A percentile compares a stretch with the other conserved stretches of the same genome.
These are phyloP conservation scores for Grifola frondosa DNA, from an alignment of 1,284 basidiomycete species.

Conservation along the genomic window DNA sequence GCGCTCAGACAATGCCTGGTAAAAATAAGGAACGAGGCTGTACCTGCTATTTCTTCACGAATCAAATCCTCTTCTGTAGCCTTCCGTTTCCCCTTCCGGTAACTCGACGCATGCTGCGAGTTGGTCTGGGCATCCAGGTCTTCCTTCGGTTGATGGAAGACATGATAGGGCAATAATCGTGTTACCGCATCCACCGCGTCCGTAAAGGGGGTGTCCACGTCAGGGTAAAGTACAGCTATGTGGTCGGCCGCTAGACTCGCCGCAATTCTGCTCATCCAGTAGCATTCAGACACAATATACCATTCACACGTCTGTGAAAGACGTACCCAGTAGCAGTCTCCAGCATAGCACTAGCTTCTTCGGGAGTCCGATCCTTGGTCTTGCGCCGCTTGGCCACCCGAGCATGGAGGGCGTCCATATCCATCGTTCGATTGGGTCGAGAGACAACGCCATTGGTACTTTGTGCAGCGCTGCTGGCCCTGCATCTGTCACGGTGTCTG, in stretches of 20 bases:
- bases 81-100: slow-evolving; percentile 57
- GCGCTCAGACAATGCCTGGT: not conserved
- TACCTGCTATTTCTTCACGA: slow-evolving; percentile 57
- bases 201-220: slow-evolving; percentile 64
- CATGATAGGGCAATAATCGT: slow-evolving; percentile 72
- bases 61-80: slow-evolving; percentile 43
- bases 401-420: slow-evolving; percentile 26
- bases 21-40: slow-evolving; percentile 11
- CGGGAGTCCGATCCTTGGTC: slow-evolving; percentile 39
- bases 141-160: slow-evolving; percentile 69
- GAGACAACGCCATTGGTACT: slow-evolving; percentile 1
- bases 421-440: slow-evolving; percentile 5
- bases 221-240: slow-evolving; percentile 54
- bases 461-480: slow-evolving; percentile 7
- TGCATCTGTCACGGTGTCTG: slow-evolving; percentile 12
- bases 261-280: slow-evolving; percentile 45
- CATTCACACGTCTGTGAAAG: too few relatives aligned
- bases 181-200: slow-evolving; percentile 60
- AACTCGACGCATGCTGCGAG: slow-evolving; percentile 15
- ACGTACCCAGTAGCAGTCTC: slow-evolving; percentile 50
- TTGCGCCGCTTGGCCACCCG: slow-evolving; percentile 25
- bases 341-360: slow-evolving; percentile 46
- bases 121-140: slow-evolving; percentile 45
- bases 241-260: slow-evolving; percentile 62
- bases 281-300: not conserved